Conservation (phyloP, 164 flowering plant genomes). For the Dillenia turbinata region DNA sequence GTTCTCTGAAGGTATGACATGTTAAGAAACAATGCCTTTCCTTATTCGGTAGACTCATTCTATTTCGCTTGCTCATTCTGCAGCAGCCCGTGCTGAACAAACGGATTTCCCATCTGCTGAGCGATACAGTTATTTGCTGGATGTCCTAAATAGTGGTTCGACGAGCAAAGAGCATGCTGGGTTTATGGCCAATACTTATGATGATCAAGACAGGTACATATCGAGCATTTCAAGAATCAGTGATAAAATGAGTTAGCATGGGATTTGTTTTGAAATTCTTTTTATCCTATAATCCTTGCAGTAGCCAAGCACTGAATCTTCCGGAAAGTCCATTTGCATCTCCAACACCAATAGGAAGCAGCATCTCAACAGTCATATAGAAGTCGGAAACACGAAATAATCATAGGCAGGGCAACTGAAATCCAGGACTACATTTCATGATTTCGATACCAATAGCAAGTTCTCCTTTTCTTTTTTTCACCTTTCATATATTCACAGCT, state of each 20-base stretch:
- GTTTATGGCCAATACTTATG: constrained; percentile 23
- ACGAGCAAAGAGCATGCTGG: constrained; percentile 29
- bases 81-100: constrained; percentile 23
- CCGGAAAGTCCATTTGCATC: constrained; percentile 52
- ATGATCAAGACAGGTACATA: constrained; percentile 47
- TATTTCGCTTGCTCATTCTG: neutral
- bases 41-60: neutral
- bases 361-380: constrained; percentile 33
- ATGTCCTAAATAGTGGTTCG: constrained; percentile 38
- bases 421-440: neutral
- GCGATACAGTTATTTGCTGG: constrained; percentile 29
- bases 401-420: no score
- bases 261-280: neutral
- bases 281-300: constrained; percentile 6
- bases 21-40: neutral
- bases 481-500: neutral
- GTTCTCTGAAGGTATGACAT: constrained; percentile 34
- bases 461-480: neutral
- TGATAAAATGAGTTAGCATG: neutral
- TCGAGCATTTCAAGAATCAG: no score
- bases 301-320: constrained; percentile 41
- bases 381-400: neutral
- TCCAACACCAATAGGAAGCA: constrained; percentile 17
- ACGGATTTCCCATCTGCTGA: constrained; percentile 30
- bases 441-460: constrained; percentile 6